These are phyloP conservation scores for Phymatotrichopsis omnivora DNA, from an alignment of 2,329 filamentous ascomycete genomes.

Conservation along the genomic window DNA sequence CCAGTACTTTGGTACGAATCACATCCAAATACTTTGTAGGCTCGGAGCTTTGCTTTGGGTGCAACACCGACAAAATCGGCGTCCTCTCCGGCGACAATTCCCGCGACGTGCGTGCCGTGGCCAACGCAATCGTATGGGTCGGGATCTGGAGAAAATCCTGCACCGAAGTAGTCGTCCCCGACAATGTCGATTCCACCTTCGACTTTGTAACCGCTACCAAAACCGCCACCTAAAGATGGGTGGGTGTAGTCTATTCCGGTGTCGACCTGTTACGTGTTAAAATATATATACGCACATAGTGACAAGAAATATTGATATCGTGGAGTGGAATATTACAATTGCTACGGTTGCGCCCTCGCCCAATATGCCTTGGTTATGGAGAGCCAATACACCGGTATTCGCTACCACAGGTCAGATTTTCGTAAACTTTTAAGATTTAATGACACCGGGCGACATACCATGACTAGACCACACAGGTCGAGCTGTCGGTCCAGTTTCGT, in stretches of 20 bases:
- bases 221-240: conserved; percentile 27
- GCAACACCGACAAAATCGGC: conserved; percentile 32
- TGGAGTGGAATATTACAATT: conserved; percentile 17
- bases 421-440: not conserved
- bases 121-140: conserved; percentile 30
- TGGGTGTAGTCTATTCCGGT: conserved; percentile 30
- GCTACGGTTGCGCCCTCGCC: conserved; percentile 21
- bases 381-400: conserved; percentile 22
- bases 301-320: not conserved
- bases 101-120: conserved; percentile 30
- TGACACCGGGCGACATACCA: conserved; percentile 7
- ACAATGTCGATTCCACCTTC: conserved; percentile 28
- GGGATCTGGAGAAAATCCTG: conserved; percentile 21
- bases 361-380: conserved; percentile 23
- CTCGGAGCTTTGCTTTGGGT: conserved; percentile 32
- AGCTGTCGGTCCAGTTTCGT: conserved; percentile 6
- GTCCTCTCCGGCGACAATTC: conserved; percentile 29
- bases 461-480: conserved; percentile 16
- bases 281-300: too few relatives aligned
- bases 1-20: conserved; percentile 25
- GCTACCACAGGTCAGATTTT: conserved; percentile 5
- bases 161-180: conserved; percentile 25
- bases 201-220: conserved; percentile 29
- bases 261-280: conserved; percentile 25
- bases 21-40: conserved; percentile 34